These are phyloP conservation scores for Spergularia azorica DNA, from an alignment of 179 eudicot genomes.

Conservation along the genomic window DNA sequence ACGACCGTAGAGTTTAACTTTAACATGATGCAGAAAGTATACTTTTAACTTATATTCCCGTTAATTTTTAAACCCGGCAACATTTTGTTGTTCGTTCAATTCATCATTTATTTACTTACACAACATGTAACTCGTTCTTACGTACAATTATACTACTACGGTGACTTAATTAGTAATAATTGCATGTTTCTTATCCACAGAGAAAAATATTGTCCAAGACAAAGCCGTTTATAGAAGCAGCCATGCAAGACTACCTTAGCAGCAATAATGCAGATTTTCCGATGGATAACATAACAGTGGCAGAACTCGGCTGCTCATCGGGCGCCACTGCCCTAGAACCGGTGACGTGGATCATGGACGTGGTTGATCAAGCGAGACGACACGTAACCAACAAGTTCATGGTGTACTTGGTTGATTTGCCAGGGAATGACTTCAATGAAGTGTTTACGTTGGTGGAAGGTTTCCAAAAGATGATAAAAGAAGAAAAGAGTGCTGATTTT, in stretches of 20 bases:
- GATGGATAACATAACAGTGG: conserved; percentile 40
- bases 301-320: conserved; percentile 64
- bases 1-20: too few relatives aligned
- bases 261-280: conserved; percentile 2
- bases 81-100: too few relatives aligned
- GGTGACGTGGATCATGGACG: conserved; percentile 28
- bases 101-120: too few relatives aligned
- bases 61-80: too few relatives aligned
- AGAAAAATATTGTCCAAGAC: conserved; percentile 43
- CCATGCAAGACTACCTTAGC: conserved; percentile 31
- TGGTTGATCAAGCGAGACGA: conserved; percentile 2
- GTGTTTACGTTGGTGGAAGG: conserved; percentile 30
- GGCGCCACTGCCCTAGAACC: conserved; percentile 50
- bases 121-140: too few relatives aligned
- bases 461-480: conserved; percentile 21
- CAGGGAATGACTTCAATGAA: conserved; percentile 62
- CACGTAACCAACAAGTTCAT: conserved; percentile 29
- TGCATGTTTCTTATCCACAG: conserved; percentile 32
- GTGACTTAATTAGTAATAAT: neutral
- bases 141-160: too few relatives aligned
- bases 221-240: conserved; percentile 39
- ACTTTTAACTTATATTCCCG: too few relatives aligned
- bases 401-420: conserved; percentile 59
- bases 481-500: conserved; percentile 28
- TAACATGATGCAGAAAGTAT: too few relatives aligned